These are phyloP conservation scores for Eucalyptus paniculata DNA, from an alignment of 345 rosid genomes.

Conservation along the genomic window DNA sequence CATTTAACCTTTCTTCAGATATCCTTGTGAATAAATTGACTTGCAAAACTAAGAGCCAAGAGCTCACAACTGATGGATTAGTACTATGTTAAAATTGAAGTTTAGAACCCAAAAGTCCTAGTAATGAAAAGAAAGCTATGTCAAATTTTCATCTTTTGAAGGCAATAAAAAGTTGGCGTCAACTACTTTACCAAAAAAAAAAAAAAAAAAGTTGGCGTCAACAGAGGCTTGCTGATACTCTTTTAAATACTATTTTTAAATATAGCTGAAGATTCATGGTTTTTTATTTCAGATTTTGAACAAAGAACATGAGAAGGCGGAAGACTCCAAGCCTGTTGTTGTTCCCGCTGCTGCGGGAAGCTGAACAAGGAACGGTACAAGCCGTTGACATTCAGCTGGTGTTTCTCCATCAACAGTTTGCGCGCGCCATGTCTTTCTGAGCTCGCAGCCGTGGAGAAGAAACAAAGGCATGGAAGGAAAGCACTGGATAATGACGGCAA, in stretches of 20 bases:
- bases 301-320: conserved; percentile 89
- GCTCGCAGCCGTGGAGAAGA: neutral
- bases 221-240: neutral
- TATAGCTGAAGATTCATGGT: neutral
- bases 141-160: neutral
- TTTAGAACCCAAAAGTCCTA: neutral
- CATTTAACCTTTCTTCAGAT: neutral
- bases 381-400: neutral
- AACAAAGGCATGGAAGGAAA: neutral
- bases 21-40: neutral
- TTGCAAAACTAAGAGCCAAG: neutral
- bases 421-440: neutral
- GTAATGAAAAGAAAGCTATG: neutral
- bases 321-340: conserved; percentile 64
- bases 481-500: neutral
- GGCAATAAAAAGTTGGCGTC: neutral
- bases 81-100: neutral
- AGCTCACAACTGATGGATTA: neutral
- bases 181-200: too few relatives aligned
- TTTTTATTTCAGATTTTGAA: conserved; percentile 46
- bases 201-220: neutral
- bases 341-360: conserved; percentile 33
- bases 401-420: neutral
- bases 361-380: neutral
- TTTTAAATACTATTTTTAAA: neutral